Evolutionary conservation across 805 yeast species (phyloP).

Genomic region (Blastobotrys peoriensis): DNA sequence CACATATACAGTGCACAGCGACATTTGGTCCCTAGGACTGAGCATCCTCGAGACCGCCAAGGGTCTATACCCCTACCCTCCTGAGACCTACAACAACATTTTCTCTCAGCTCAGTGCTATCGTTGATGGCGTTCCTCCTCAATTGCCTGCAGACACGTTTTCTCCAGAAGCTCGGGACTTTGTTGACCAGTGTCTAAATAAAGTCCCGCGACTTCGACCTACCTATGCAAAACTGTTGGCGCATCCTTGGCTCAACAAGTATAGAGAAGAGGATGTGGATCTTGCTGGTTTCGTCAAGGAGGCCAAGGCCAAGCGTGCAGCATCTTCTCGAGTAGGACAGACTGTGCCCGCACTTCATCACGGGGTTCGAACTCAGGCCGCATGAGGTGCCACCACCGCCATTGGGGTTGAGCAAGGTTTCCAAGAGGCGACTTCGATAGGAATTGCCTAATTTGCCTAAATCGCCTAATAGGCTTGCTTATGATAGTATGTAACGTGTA

Average conservation of each 20-base stretch:
- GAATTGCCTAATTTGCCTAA: no score
- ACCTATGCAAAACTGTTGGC: constrained; percentile 65
- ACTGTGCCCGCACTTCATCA: constrained; percentile 10
- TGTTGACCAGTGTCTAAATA: constrained; percentile 62
- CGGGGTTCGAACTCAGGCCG: constrained; percentile 5
- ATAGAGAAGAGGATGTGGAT: constrained; percentile 38
- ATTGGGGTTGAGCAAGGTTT: no score
- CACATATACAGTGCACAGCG: constrained; percentile 82
- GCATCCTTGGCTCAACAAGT: constrained; percentile 76
- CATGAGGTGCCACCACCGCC: constrained; percentile 1
- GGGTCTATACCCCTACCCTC: constrained; percentile 94
- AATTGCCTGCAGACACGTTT: constrained; percentile 54
- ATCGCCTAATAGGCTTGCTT: no score
- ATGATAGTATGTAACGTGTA: no score
- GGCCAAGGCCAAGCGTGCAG: constrained; percentile 7
- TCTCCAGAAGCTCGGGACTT: constrained; percentile 77
- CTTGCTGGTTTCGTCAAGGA: constrained; percentile 33
- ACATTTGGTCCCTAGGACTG: constrained; percentile 91
- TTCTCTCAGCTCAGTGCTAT: constrained; percentile 92
- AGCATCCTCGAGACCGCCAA: constrained; percentile 85
- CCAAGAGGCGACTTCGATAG: no score
- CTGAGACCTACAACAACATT: constrained; percentile 84
- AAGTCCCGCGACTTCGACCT: constrained; percentile 77
- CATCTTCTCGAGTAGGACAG: not conserved
- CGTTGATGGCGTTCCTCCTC: constrained; percentile 94